phyloP scores from a whole-genome alignment of 768 basidiomycete genomes.

The Suillus plorans region DNA sequence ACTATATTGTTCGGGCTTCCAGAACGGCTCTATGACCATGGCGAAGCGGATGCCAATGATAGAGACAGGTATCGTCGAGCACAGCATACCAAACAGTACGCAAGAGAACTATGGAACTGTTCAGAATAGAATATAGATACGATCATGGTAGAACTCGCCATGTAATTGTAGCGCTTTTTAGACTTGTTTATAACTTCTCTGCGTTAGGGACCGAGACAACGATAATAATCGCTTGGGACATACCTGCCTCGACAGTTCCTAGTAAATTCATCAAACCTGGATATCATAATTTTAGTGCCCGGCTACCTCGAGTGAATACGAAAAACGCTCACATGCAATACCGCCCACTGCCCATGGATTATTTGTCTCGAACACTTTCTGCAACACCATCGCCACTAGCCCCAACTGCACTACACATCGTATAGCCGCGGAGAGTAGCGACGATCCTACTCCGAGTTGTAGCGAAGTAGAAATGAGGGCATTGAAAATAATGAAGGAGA shows the following conservation, averaged over 20 bases:
- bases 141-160: slow-evolving; percentile 46
- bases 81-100: slow-evolving; percentile 66
- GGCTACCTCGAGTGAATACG: not conserved
- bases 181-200: slow-evolving; percentile 73
- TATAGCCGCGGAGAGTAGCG: slow-evolving; percentile 65
- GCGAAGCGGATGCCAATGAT: slow-evolving; percentile 74
- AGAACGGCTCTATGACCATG: slow-evolving; percentile 77
- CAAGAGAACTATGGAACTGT: slow-evolving; percentile 49
- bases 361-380: slow-evolving; percentile 73
- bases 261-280: slow-evolving; percentile 70
- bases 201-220: not conserved
- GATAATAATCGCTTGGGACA: slow-evolving; percentile 19
- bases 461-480: slow-evolving; percentile 62
- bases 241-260: slow-evolving; percentile 77
- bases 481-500: slow-evolving; percentile 76
- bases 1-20: slow-evolving; percentile 85
- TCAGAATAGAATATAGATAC: slow-evolving; percentile 12
- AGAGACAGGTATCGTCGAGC: slow-evolving; percentile 78
- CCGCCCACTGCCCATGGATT: slow-evolving; percentile 73
- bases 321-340: slow-evolving; percentile 59
- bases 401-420: slow-evolving; percentile 80
- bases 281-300: not conserved
- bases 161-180: slow-evolving; percentile 65
- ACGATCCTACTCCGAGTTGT: slow-evolving; percentile 65
- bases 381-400: slow-evolving; percentile 67